These are phyloP conservation scores for Trametes pubescens DNA, from an alignment of 1,284 basidiomycete species.

Conservation along the genomic window DNA sequence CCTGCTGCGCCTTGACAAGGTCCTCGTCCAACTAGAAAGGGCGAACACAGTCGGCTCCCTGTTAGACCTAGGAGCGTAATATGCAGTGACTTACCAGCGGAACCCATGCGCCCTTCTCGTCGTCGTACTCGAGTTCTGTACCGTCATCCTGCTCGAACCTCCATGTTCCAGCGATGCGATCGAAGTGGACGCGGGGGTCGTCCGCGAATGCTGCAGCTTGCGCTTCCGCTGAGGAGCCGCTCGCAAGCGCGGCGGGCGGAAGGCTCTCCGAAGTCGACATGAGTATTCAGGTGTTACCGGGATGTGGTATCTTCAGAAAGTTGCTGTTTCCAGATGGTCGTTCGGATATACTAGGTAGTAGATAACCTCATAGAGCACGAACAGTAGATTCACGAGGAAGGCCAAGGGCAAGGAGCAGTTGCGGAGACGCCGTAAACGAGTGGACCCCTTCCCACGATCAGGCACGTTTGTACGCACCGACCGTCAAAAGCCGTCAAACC, in stretches of 20 bases:
- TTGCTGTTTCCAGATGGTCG: not conserved
- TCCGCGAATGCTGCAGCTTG: constrained; percentile 74
- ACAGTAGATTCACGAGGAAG: not conserved
- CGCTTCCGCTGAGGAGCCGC: constrained; percentile 56
- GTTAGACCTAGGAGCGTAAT: not conserved
- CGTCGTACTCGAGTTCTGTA: constrained; percentile 89
- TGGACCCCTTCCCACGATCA: not conserved
- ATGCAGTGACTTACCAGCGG: constrained; percentile 72
- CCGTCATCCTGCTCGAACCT: constrained; percentile 90
- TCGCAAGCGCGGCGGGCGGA: constrained; percentile 57
- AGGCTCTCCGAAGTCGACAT: constrained; percentile 38
- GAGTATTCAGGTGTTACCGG: not conserved
- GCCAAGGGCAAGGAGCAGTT: not conserved
- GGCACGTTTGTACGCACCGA: not conserved
- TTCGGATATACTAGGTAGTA: not conserved
- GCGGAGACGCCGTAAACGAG: not conserved
- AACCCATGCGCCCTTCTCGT: constrained; percentile 78
- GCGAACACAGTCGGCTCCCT: not conserved
- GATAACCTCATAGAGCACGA: not conserved
- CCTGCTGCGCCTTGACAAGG: constrained; percentile 86
- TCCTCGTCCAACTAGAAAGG: constrained; percentile 77
- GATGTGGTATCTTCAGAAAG: not conserved
- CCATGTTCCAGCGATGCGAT: constrained; percentile 82
- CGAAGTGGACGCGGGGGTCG: constrained; percentile 84
- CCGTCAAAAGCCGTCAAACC: too few species aligned